A percentile compares a stretch with the other conserved stretches of the same genome.
phyloP scores from a whole-genome alignment of 2,329 filamentous ascomycete species.

The Aspergillus glaucus region DNA sequence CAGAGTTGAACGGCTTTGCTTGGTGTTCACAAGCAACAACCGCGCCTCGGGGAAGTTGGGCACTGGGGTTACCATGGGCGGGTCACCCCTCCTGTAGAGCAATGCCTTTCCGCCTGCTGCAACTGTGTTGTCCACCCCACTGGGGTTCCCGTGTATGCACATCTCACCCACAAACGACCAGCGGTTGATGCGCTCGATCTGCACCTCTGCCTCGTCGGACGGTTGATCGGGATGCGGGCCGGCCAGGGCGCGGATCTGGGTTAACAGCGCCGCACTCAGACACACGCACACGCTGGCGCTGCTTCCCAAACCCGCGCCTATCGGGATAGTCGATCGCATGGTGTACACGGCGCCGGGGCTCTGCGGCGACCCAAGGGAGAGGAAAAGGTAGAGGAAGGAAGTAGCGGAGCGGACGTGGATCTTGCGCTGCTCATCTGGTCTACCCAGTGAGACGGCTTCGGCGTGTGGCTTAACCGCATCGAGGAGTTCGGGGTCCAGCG shows the following conservation, averaged over 20 bases:
- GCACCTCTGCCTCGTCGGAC: conserved; percentile 74
- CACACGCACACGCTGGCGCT: conserved; percentile 94
- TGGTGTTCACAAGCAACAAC: conserved; percentile 82
- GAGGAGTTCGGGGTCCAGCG: conserved; percentile 75
- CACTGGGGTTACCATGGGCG: conserved; percentile 68
- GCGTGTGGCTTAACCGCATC: conserved; percentile 76
- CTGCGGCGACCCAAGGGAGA: conserved; percentile 73
- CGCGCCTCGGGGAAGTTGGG: conserved; percentile 89
- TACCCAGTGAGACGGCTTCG: conserved; percentile 58
- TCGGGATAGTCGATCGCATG: conserved; percentile 86
- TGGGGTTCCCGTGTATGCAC: conserved; percentile 95
- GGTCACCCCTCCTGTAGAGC: conserved; percentile 75
- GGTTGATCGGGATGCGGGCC: conserved; percentile 91
- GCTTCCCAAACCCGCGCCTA: conserved; percentile 83
- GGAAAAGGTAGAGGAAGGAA: conserved; percentile 86
- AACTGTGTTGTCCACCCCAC: conserved; percentile 95
- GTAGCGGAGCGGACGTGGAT: conserved; percentile 76
- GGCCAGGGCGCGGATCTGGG: conserved; percentile 81
- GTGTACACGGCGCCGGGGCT: conserved; percentile 83
- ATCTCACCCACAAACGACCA: conserved; percentile 98
- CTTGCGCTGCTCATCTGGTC: conserved; percentile 67
- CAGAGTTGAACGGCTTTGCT: conserved; percentile 76
- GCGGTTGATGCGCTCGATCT: conserved; percentile 90
- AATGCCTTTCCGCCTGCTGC: conserved; percentile 90
- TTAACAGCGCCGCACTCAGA: conserved; percentile 71